A percentile compares a stretch with the other conserved stretches of the same genome.
Conservation (phyloP, 148 eudicot species). For the Persicaria tinctoria region DNA sequence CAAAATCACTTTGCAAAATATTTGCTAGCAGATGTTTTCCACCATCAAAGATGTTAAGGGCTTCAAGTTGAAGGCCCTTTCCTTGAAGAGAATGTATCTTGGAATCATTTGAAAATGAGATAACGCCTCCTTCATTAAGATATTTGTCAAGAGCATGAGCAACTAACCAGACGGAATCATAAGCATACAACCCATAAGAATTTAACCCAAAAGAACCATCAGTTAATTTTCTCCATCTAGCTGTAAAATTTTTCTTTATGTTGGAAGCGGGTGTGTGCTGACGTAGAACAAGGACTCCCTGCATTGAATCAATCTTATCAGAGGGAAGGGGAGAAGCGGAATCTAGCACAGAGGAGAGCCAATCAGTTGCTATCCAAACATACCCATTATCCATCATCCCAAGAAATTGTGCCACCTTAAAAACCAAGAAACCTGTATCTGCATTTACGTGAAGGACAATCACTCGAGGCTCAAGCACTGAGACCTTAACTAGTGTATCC, state of each 20-base stretch:
- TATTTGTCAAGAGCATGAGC: slow-evolving; percentile 84
- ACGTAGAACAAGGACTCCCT: slow-evolving; percentile 77
- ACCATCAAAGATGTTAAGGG: slow-evolving; percentile 61
- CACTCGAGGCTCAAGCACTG: slow-evolving; percentile 64
- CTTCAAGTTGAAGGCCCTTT: slow-evolving; percentile 47
- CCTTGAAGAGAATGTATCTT: slow-evolving; percentile 21
- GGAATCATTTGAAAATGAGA: slow-evolving; percentile 69
- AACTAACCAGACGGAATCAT: slow-evolving; percentile 77
- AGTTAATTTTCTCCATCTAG: slow-evolving; percentile 52
- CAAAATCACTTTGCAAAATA: slow-evolving; percentile 52
- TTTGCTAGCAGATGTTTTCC: slow-evolving; percentile 54
- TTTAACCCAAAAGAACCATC: slow-evolving; percentile 60
- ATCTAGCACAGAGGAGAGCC: slow-evolving; percentile 77
- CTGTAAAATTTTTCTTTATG: slow-evolving; percentile 37
- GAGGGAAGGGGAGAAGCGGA: slow-evolving; percentile 43
- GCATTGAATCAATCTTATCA: slow-evolving; percentile 42
- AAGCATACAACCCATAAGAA: slow-evolving; percentile 79
- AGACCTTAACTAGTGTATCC: slow-evolving; percentile 68
- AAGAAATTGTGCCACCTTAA: slow-evolving; percentile 62
- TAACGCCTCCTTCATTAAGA: slow-evolving; percentile 57
- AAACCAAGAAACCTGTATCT: slow-evolving; percentile 47
- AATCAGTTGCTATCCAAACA: slow-evolving; percentile 90
- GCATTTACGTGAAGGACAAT: slow-evolving; percentile 70
- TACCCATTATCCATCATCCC: slow-evolving; percentile 84
- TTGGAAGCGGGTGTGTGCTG: slow-evolving; percentile 57